Evolutionary conservation across 192 early-diverging fungal species (phyloP).

Genomic region (Coemansia sp.): DNA sequence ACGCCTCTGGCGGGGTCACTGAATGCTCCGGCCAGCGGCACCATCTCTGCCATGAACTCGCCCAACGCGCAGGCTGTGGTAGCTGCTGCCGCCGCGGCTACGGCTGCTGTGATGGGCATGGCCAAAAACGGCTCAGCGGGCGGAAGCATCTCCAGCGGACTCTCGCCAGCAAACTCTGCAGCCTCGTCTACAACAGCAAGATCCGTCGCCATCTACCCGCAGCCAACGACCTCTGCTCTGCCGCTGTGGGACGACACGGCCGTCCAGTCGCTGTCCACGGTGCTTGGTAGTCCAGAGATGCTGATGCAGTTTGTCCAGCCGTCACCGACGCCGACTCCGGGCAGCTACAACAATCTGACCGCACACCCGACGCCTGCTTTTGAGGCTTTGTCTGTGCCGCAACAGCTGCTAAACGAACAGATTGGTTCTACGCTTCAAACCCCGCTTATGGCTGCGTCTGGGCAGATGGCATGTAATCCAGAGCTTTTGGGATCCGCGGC

Average conservation of each 20-base stretch:
- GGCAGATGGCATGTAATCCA: no score
- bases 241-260: constrained; percentile 22
- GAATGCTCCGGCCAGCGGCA: background rate
- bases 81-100: constrained; percentile 1
- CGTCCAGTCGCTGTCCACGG: constrained; percentile 18
- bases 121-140: background rate
- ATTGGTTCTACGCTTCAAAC: background rate
- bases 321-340: constrained; percentile 17
- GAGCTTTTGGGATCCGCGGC: background rate
- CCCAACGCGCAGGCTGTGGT: background rate
- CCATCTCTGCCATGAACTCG: background rate
- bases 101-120: constrained; percentile 6
- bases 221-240: background rate
- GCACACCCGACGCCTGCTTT: constrained; percentile 31
- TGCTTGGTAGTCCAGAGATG: constrained; percentile 33
- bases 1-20: background rate
- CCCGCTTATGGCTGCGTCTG: background rate
- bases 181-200: constrained; percentile 1
- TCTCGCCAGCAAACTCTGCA: background rate
- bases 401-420: background rate
- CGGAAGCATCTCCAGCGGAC: background rate
- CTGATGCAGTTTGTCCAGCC: constrained; percentile 40
- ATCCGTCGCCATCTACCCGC: constrained; percentile 30
- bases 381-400: constrained; percentile 17
- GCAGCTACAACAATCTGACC: constrained; percentile 22